Conservation (phyloP, 768 basidiomycete species). For the Infundibulicybe gibba region DNA sequence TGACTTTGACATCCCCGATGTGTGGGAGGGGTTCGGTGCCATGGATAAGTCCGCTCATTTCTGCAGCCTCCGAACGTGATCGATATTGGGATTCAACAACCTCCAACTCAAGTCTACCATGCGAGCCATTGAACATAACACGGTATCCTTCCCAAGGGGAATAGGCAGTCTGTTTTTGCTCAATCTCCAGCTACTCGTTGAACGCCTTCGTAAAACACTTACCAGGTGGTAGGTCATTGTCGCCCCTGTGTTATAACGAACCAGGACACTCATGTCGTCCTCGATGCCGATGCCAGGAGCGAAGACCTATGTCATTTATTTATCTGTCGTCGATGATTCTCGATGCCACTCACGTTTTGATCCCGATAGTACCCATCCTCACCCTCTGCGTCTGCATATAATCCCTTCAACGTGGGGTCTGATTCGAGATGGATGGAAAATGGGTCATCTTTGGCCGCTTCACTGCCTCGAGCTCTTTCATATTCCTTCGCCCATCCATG, state of each 20-base stretch:
- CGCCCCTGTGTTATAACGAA: constrained; percentile 40
- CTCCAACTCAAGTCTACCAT: constrained; percentile 46
- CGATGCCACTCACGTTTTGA: constrained; percentile 33
- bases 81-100: constrained; percentile 43
- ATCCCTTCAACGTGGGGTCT: constrained; percentile 35
- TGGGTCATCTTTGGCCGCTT: constrained; percentile 41
- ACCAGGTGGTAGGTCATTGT: constrained; percentile 53
- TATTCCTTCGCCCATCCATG: constrained; percentile 46
- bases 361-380: constrained; percentile 49
- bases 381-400: constrained; percentile 43
- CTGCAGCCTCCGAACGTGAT: constrained; percentile 20
- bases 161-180: constrained; percentile 28
- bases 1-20: constrained; percentile 38
- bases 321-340: neutral
- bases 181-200: too few relatives aligned
- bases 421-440: constrained; percentile 46
- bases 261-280: constrained; percentile 48
- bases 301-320: constrained; percentile 25
- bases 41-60: constrained; percentile 29
- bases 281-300: constrained; percentile 41
- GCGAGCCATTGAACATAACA: constrained; percentile 51
- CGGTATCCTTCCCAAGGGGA: constrained; percentile 46
- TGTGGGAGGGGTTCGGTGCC: constrained; percentile 35
- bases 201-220: constrained; percentile 5
- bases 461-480: constrained; percentile 36